Evolutionary conservation across 1,284 basidiomycete species (phyloP).

Genomic region (Mycosarcoma mackinlayi): DNA sequence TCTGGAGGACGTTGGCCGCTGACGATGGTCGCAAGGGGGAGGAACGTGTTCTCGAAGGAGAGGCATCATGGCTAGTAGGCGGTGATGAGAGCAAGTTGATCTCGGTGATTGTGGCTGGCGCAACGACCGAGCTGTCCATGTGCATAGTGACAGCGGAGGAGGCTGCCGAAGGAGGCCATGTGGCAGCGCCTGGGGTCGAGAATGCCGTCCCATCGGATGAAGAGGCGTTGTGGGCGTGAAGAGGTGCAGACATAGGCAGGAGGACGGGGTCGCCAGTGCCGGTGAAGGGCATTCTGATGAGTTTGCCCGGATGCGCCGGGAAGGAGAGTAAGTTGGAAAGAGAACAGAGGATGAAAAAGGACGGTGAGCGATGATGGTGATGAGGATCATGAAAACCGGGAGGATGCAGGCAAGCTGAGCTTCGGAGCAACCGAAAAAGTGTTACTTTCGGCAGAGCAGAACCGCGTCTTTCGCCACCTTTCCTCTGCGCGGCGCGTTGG

Average conservation of each 20-base stretch:
- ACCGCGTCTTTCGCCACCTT: constrained; percentile 33
- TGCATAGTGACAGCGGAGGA: constrained; percentile 18
- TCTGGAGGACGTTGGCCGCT: constrained; percentile 8
- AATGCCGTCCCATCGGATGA: not conserved
- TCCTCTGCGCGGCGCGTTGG: constrained; percentile 17
- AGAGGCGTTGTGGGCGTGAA: not conserved
- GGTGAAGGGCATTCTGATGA: constrained; percentile 20
- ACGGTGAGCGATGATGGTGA: constrained; percentile 3
- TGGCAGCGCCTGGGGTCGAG: constrained; percentile 12
- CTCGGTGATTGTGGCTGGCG: constrained; percentile 20
- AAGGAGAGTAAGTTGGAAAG: not conserved
- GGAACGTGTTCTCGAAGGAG: constrained; percentile 9
- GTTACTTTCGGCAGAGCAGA: constrained; percentile 22
- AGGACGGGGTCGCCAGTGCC: constrained; percentile 4
- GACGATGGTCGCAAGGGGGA: constrained; percentile 24
- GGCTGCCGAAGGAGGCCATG: constrained; percentile 27
- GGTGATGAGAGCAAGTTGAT: constrained; percentile 34
- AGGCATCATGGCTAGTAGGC: constrained; percentile 28
- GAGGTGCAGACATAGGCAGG: constrained; percentile 22
- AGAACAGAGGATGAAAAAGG: not conserved
- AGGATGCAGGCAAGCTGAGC: constrained; percentile 1
- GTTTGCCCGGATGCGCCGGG: not conserved
- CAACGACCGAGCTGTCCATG: constrained; percentile 25
- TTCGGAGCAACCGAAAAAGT: constrained; percentile 19
- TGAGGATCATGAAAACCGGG: constrained; percentile 10